Percentiles rank a stretch among this genome's conserved stretches.
These are phyloP conservation scores for Microbotryum lychnidis-dioicae DNA, from an alignment of 1,284 basidiomycete species.

Conservation along the genomic window DNA sequence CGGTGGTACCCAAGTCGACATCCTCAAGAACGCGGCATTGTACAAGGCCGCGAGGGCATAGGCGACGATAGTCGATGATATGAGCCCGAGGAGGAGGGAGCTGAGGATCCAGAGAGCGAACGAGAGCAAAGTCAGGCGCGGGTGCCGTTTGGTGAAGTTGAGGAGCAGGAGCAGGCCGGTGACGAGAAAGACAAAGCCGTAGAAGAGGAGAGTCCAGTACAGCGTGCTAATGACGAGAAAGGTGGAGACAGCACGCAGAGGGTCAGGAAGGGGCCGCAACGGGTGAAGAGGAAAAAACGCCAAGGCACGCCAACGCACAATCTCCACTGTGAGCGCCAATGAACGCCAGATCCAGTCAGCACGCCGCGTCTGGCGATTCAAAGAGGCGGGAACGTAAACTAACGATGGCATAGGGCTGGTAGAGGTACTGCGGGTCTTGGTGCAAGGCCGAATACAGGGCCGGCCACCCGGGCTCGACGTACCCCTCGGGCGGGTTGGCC, in stretches of 20 bases:
- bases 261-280: too few relatives aligned
- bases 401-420: background rate
- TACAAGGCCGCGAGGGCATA: conserved; percentile 26
- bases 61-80: conserved; percentile 19
- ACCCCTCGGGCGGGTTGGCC: conserved; percentile 2
- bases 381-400: too few relatives aligned
- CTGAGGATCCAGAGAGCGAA: conserved; percentile 12
- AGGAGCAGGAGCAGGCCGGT: conserved; percentile 3
- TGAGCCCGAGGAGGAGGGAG: conserved; percentile 11
- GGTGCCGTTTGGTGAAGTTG: conserved; percentile 12
- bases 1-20: conserved; percentile 12
- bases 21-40: conserved; percentile 24
- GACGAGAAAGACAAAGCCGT: conserved; percentile 8
- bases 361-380: too few relatives aligned
- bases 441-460: background rate
- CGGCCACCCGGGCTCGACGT: conserved; percentile 2
- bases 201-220: conserved; percentile 4
- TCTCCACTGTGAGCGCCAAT: too few relatives aligned
- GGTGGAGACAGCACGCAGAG: too few relatives aligned
- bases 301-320: too few relatives aligned
- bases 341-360: background rate
- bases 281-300: background rate
- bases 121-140: conserved; percentile 13
- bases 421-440: background rate
- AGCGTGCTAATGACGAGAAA: background rate